These are phyloP conservation scores for Arbutus unedo DNA, from an alignment of 148 eudicot species.

Conservation along the genomic window DNA sequence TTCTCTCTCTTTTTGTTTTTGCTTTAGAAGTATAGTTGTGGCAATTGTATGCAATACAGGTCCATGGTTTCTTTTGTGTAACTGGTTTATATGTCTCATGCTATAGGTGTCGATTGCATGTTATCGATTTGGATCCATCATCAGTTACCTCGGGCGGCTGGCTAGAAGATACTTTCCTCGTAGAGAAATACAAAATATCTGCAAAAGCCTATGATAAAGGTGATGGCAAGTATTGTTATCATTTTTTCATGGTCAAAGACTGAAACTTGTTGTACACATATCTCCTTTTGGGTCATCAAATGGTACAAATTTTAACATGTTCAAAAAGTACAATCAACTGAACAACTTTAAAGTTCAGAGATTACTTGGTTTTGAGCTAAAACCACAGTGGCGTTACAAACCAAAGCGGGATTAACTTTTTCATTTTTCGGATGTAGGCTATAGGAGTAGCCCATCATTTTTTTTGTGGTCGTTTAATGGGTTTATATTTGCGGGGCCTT, in stretches of 20 bases:
- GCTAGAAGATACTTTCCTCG: slow-evolving; percentile 93
- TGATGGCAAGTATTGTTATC: slow-evolving; percentile 46
- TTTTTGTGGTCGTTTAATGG: background rate
- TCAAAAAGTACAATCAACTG: background rate
- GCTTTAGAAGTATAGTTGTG: background rate
- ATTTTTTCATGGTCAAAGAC: background rate
- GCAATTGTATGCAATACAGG: background rate
- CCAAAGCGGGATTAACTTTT: background rate
- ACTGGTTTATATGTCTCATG: slow-evolving; percentile 8
- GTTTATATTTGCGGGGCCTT: background rate
- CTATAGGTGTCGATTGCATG: slow-evolving; percentile 68
- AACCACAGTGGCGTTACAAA: background rate
- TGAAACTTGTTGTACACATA: background rate
- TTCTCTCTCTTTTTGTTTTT: background rate
- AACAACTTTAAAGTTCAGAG: background rate
- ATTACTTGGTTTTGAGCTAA: background rate
- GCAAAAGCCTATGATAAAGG: slow-evolving; percentile 78
- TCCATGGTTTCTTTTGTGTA: background rate
- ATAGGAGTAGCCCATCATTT: background rate
- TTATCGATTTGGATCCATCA: too few species aligned
- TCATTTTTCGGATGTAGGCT: background rate
- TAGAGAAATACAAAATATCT: slow-evolving; percentile 86
- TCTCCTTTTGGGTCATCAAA: slow-evolving; percentile 10
- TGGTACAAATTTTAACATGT: background rate
- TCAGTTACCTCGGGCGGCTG: slow-evolving; percentile 95